Evolutionary conservation across 2,329 filamentous ascomycete species (phyloP).

Genomic region (Sarocladium strictum): DNA sequence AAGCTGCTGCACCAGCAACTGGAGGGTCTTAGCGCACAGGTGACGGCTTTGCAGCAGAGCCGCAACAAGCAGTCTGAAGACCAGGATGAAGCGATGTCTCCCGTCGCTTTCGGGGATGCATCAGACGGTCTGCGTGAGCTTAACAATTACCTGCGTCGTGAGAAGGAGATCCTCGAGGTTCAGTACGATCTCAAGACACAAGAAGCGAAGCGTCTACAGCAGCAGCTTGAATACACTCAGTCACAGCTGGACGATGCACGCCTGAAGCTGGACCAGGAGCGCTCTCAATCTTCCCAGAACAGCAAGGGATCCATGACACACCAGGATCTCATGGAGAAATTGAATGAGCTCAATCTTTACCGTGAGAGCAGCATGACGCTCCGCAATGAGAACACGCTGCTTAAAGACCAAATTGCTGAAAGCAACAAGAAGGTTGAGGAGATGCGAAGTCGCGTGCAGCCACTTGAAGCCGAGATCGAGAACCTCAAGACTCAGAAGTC

Average conservation of each 20-base stretch:
- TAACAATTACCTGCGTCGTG: slow-evolving; percentile 82
- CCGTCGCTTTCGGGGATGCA: slow-evolving; percentile 49
- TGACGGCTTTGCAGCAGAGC: slow-evolving; percentile 71
- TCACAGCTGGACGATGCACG: slow-evolving; percentile 83
- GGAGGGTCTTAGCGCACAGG: slow-evolving; percentile 74
- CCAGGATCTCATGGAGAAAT: slow-evolving; percentile 86
- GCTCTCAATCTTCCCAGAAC: slow-evolving; percentile 66
- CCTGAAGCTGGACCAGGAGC: slow-evolving; percentile 86
- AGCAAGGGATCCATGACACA: slow-evolving; percentile 71
- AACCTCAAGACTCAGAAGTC: slow-evolving; percentile 78
- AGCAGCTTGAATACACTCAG: slow-evolving; percentile 83
- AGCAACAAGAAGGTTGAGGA: slow-evolving; percentile 71
- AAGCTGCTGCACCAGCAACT: slow-evolving; percentile 84
- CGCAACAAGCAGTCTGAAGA: slow-evolving; percentile 46
- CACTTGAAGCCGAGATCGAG: slow-evolving; percentile 71
- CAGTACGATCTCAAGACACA: slow-evolving; percentile 86
- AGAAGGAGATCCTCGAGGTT: slow-evolving; percentile 98
- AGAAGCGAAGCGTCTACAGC: slow-evolving; percentile 80
- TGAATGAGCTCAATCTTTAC: slow-evolving; percentile 93
- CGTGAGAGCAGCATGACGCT: slow-evolving; percentile 91
- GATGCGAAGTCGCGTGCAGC: slow-evolving; percentile 69
- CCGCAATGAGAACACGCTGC: slow-evolving; percentile 76
- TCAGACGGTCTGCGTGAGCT: slow-evolving; percentile 80
- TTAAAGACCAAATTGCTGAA: slow-evolving; percentile 68
- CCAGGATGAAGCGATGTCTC: slow-evolving; percentile 46